Conservation (phyloP, 2,329 filamentous ascomycete species). For the Aspergillus flavus region DNA sequence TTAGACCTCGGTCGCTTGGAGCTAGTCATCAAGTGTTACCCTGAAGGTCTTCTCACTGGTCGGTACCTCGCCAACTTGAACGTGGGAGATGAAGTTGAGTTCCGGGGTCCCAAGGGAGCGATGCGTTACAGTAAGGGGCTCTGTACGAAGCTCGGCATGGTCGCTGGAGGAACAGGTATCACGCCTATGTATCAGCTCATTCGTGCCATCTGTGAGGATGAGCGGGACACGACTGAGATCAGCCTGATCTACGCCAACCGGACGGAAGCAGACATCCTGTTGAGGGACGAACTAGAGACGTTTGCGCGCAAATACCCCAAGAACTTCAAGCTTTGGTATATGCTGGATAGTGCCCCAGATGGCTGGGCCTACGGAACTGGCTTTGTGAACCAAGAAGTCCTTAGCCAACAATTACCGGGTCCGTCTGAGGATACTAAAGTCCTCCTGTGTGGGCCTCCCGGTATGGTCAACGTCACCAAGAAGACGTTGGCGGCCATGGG, state of each 20-base stretch:
- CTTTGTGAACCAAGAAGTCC: conserved; percentile 55
- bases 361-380: conserved; percentile 55
- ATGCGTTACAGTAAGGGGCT: conserved; percentile 35
- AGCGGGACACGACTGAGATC: conserved; percentile 59
- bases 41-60: conserved; percentile 36
- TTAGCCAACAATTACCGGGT: conserved; percentile 53
- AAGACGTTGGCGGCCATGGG: conserved; percentile 53
- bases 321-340: conserved; percentile 60
- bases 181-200: conserved; percentile 65
- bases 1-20: conserved; percentile 36
- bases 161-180: conserved; percentile 44
- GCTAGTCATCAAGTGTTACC: conserved; percentile 40
- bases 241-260: conserved; percentile 63
- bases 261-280: conserved; percentile 61
- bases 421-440: conserved; percentile 54
- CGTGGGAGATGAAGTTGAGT: conserved; percentile 37
- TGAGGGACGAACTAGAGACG: conserved; percentile 58
- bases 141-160: conserved; percentile 40
- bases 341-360: conserved; percentile 53
- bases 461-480: conserved; percentile 62
- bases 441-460: conserved; percentile 63
- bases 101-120: conserved; percentile 41
- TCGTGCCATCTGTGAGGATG: conserved; percentile 64
- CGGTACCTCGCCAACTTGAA: conserved; percentile 34
- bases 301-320: conserved; percentile 55